These are phyloP conservation scores for Aspergillus thermomutatus DNA, from an alignment of 2,329 filamentous ascomycete species.

Conservation along the genomic window DNA sequence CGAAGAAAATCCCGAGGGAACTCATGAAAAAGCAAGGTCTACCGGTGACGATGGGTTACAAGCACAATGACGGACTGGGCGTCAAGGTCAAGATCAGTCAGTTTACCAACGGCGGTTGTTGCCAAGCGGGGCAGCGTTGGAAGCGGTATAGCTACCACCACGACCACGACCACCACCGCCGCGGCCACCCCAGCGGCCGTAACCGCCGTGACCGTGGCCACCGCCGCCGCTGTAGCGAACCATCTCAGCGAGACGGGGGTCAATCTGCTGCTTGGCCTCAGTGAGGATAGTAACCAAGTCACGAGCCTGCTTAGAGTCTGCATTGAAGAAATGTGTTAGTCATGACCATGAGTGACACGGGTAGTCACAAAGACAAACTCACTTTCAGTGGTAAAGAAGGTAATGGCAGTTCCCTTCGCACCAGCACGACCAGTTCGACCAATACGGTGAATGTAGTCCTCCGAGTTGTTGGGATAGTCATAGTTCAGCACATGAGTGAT, in stretches of 20 bases:
- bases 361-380: conserved; percentile 47
- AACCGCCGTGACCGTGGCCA: conserved; percentile 64
- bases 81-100: conserved; percentile 10
- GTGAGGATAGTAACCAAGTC: conserved; percentile 89
- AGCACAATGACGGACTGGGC: conserved; percentile 21
- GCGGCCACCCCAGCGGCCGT: conserved; percentile 57
- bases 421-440: conserved; percentile 70
- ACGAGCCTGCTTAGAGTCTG: conserved; percentile 91
- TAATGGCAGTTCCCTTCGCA: conserved; percentile 92
- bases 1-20: conserved; percentile 21
- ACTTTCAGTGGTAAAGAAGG: conserved; percentile 99
- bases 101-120: conserved; percentile 56
- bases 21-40: conserved; percentile 24
- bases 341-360: background rate
- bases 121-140: conserved; percentile 58
- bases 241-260: conserved; percentile 95
- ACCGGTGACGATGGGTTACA: conserved; percentile 28
- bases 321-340: conserved; percentile 16
- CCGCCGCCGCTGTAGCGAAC: conserved; percentile 84
- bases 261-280: conserved; percentile 97
- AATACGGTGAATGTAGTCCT: conserved; percentile 68
- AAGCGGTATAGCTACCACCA: conserved; percentile 52
- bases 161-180: conserved; percentile 56
- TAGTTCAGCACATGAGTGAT: conserved; percentile 99
- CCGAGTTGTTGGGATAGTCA: conserved; percentile 95